Evolutionary conservation across 768 basidiomycete species (phyloP), one percentile per base, ranked within the genome.

Genomic region (Trametes cubensis): DNA sequence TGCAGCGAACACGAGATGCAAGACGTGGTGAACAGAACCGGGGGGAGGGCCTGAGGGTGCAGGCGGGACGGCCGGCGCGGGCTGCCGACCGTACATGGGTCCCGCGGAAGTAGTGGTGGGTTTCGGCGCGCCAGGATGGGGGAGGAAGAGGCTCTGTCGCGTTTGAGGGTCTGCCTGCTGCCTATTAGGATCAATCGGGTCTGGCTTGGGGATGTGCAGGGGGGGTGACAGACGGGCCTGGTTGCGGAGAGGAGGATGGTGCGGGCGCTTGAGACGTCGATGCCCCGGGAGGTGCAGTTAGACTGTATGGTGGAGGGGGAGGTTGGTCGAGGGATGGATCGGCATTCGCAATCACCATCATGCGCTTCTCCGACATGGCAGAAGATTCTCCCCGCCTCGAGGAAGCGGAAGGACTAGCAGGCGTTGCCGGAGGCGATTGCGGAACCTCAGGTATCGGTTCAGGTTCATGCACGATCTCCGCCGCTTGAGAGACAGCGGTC

Each of bases 91-190:
- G 70, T 85, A 88, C 84, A 88, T 83, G 3, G 86, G 86, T 0
- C 86, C 86, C 2, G 74, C 72, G n/a, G 78, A 75, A n/a, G 73
- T 61, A 14, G 68, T 26, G 34, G 73, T 63, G 7, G 79, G 72
- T 57, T 81, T 84, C 8, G 83, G 83, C 4, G 83, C 84, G 69
- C 81, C 81, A 0, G 83, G 83, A 65, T 85, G 83, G 0, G 83
- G 83, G 40, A 81, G 74, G 63, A 85, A 85, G 21, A 83, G 65
- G 52, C 79, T 80, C 20, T 75, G 72, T 23, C 80, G 69, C 11
- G 64, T 66, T 20, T 71, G 57, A 18, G 72, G 69, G 11, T 64
- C 68, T 8, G 63, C 71, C 2, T 72, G 69, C 40, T 73, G 72
- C 2, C 69, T 68, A n/a, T 64, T 65, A 5, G 66, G 57, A 18